Conservation (phyloP, 345 rosid species). For the Dipteronia dyeriana region DNA sequence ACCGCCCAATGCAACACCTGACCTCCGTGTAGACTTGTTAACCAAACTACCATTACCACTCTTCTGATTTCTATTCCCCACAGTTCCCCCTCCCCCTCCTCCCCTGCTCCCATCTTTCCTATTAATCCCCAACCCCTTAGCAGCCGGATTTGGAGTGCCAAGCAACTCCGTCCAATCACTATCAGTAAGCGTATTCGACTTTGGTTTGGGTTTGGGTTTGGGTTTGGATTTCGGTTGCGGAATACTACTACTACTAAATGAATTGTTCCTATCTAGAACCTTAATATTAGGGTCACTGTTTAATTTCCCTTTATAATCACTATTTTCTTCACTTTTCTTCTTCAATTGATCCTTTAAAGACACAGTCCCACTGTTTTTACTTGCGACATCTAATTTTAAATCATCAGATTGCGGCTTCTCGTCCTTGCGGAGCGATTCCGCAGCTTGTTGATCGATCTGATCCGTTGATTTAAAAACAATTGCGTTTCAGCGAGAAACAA, state of each 20-base stretch:
- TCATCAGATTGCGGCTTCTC: conserved; percentile 65
- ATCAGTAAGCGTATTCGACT: conserved; percentile 47
- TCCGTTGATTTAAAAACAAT: conserved; percentile 22
- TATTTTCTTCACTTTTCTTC: conserved; percentile 49
- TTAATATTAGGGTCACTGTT: conserved; percentile 39
- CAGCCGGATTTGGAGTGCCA: conserved; percentile 45
- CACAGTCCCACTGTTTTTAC: conserved; percentile 53
- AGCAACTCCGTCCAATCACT: conserved; percentile 89
- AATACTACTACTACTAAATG: not conserved
- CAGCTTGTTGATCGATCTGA: conserved; percentile 97
- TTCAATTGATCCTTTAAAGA: conserved; percentile 85
- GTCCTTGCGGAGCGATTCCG: conserved; percentile 80
- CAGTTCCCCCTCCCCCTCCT: conserved; percentile 40
- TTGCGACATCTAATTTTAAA: conserved; percentile 37
- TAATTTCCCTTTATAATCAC: conserved; percentile 47
- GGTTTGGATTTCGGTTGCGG: conserved; percentile 21
- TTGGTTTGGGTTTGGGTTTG: conserved; percentile 35
- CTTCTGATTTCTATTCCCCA: conserved; percentile 50
- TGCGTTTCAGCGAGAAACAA: conserved; percentile 21
- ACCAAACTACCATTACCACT: conserved; percentile 28
- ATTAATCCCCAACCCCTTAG: conserved; percentile 30
- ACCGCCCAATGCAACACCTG: conserved; percentile 25
- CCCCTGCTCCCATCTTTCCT: conserved; percentile 52
- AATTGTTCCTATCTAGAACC: conserved; percentile 19
- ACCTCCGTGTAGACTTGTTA: conserved; percentile 36